A percentile compares a stretch with the other conserved stretches of the same genome.
These are phyloP conservation scores for Ophiocordyceps camponoti-leonardi DNA, from an alignment of 2,329 filamentous ascomycete species.

Conservation along the genomic window DNA sequence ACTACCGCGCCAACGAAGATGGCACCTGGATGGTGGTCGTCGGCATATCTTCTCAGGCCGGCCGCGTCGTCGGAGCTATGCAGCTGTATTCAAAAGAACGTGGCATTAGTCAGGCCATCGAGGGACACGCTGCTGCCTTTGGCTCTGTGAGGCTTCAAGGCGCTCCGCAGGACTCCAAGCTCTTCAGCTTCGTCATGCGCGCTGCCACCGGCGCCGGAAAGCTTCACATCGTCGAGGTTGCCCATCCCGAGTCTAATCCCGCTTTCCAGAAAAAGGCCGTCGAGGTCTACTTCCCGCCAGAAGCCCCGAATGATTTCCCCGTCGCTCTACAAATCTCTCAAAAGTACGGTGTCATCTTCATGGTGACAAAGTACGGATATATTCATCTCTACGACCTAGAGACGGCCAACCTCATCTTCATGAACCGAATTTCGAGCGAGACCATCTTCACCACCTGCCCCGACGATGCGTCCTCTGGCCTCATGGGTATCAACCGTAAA, in stretches of 20 bases:
- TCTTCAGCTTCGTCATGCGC: constrained; percentile 93
- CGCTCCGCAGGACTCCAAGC: constrained; percentile 76
- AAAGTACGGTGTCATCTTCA: constrained; percentile 91
- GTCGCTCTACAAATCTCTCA: constrained; percentile 94
- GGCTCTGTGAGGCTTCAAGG: constrained; percentile 79
- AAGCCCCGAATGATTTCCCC: constrained; percentile 93
- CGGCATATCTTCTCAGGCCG: constrained; percentile 84
- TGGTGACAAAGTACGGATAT: constrained; percentile 97
- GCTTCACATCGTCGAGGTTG: constrained; percentile 93
- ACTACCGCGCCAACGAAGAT: constrained; percentile 90
- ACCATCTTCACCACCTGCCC: constrained; percentile 92
- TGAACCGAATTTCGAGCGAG: constrained; percentile 98
- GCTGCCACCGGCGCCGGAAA: constrained; percentile 70
- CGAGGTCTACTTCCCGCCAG: constrained; percentile 92
- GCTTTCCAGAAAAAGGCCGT: constrained; percentile 90
- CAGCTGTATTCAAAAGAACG: constrained; percentile 94
- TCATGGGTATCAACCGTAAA: constrained; percentile 92
- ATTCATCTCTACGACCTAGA: constrained; percentile 98
- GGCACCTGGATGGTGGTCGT: constrained; percentile 98
- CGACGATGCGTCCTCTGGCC: constrained; percentile 70
- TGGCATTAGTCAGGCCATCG: constrained; percentile 93
- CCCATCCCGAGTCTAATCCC: constrained; percentile 79
- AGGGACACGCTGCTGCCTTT: constrained; percentile 91
- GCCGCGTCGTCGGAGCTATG: constrained; percentile 88
- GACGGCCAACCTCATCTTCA: constrained; percentile 89